phyloP scores from a whole-genome alignment of 805 yeast genomes.

The Jamesozyma rosinii region DNA sequence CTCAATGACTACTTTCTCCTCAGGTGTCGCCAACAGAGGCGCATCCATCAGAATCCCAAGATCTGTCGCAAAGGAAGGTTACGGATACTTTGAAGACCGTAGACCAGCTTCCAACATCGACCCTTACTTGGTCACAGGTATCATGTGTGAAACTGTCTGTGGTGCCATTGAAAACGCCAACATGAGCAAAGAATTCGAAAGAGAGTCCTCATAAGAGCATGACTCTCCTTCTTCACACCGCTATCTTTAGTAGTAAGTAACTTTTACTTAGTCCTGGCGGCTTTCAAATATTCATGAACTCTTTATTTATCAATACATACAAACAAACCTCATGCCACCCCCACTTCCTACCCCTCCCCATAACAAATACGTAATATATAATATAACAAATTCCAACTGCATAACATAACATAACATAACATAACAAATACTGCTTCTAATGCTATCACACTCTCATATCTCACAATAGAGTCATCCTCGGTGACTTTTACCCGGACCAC shows the following conservation, averaged over 20 bases:
- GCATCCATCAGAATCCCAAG: conserved; percentile 98
- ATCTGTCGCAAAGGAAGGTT: conserved; percentile 95
- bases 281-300: neutral
- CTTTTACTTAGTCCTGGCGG: too few species aligned
- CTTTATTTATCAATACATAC: neutral
- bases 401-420: too few species aligned
- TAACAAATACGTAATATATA: neutral
- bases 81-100: conserved; percentile 98
- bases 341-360: neutral
- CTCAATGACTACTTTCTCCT: conserved; percentile 77
- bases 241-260: too few species aligned
- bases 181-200: conserved; percentile 81
- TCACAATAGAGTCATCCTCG: too few species aligned
- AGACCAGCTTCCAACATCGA: conserved; percentile 99
- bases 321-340: neutral
- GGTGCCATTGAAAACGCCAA: conserved; percentile 93
- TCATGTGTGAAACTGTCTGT: conserved; percentile 92
- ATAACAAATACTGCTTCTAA: too few species aligned
- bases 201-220: conserved; percentile 42
- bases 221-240: too few species aligned
- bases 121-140: conserved; percentile 97
- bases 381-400: neutral
- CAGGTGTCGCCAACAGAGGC: conserved; percentile 99
- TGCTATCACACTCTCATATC: too few species aligned
- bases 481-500: too few species aligned